phyloP scores from a whole-genome alignment of 768 basidiomycete species.

The Psilocybe cyanescens region DNA sequence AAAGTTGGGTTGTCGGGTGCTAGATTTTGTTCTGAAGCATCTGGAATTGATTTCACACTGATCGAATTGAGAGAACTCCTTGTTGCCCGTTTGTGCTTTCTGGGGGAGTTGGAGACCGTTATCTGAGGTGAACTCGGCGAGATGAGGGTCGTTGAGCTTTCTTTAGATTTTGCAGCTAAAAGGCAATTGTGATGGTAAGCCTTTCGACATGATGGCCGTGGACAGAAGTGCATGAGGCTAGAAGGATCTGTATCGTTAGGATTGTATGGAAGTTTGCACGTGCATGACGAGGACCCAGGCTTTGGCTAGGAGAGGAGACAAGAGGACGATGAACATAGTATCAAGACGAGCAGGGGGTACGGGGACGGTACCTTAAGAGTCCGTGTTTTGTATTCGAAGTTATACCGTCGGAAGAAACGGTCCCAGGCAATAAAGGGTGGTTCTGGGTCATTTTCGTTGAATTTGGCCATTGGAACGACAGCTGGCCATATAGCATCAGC shows the following conservation, averaged over 20 bases:
- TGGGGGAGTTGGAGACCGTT: background rate
- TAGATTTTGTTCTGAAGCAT: background rate
- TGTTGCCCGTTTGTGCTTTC: background rate
- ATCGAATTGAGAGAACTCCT: background rate
- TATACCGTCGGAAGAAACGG: slow-evolving; percentile 53
- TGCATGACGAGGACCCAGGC: slow-evolving; percentile 40
- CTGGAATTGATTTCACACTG: background rate
- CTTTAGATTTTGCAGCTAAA: slow-evolving; percentile 27
- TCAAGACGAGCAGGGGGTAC: background rate
- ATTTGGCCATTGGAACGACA: slow-evolving; percentile 32
- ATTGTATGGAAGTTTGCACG: slow-evolving; percentile 50
- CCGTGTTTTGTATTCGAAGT: slow-evolving; percentile 36
- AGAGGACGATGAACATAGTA: background rate
- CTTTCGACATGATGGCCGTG: slow-evolving; percentile 48
- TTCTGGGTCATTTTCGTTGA: slow-evolving; percentile 41
- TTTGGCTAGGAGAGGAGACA: slow-evolving; percentile 39
- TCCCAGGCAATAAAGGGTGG: slow-evolving; percentile 42
- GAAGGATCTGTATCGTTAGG: slow-evolving; percentile 35
- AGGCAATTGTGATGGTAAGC: slow-evolving; percentile 57
- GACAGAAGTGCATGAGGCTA: slow-evolving; percentile 59
- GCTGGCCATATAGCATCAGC: slow-evolving; percentile 28
- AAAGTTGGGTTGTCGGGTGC: background rate
- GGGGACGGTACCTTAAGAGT: slow-evolving; percentile 37
- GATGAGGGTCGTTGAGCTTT: slow-evolving; percentile 11
- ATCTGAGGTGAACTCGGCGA: background rate